Evolutionary conservation across 306 rosid genomes (phyloP).

Genomic region (Castanea sativa): DNA sequence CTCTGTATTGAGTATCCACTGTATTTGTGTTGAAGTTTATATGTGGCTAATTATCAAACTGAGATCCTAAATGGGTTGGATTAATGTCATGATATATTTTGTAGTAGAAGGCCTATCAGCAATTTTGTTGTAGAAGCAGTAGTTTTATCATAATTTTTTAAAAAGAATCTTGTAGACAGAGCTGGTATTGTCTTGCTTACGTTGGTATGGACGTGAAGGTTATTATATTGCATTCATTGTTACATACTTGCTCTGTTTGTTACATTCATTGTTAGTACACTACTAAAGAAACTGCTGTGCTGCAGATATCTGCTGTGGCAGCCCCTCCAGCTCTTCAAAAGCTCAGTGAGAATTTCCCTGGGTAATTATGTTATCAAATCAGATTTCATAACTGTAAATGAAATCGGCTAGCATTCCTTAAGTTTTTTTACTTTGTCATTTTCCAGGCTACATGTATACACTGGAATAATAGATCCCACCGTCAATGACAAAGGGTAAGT

Average conservation of each 20-base stretch:
- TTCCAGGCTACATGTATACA: conserved; percentile 80
- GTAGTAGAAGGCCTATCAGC: neutral
- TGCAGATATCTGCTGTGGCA: conserved; percentile 86
- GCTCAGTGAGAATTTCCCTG: conserved; percentile 89
- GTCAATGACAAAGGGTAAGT: conserved; percentile 87
- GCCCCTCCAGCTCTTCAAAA: conserved; percentile 96
- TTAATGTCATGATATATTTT: neutral
- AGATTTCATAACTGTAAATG: conserved; percentile 9
- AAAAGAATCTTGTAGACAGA: neutral
- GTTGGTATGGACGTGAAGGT: neutral
- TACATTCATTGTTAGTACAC: conserved; percentile 1
- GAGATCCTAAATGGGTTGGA: neutral
- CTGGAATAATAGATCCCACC: conserved; percentile 82
- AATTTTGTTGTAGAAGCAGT: neutral
- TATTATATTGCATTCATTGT: too few relatives aligned
- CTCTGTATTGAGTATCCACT: neutral
- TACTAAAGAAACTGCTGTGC: neutral
- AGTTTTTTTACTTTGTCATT: conserved; percentile 15
- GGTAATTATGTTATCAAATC: conserved; percentile 43
- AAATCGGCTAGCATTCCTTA: neutral
- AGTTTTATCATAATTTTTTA: neutral
- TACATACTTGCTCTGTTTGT: neutral
- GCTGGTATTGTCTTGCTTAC: neutral
- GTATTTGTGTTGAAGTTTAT: neutral
- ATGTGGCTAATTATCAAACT: neutral